Evolutionary conservation across 2,329 filamentous ascomycete species (phyloP), one percentile per base, ranked within the genome.

Genomic region (Ophiocordyceps camponoti-floridani): DNA sequence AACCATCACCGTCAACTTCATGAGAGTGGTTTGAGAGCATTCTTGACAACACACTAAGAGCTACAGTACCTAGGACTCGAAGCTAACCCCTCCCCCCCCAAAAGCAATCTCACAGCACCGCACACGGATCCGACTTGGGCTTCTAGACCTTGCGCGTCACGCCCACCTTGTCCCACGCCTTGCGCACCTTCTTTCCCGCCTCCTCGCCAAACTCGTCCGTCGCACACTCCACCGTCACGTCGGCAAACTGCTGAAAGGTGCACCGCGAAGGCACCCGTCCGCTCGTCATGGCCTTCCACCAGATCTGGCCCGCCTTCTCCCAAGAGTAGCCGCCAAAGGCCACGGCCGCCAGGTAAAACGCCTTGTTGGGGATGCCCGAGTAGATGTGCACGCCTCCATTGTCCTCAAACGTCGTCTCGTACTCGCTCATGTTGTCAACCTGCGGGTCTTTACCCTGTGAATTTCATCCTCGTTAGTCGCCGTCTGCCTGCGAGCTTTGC

Each of bases 331-430:
- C 72, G 13, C 70, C 71, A 49, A 75, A 65, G 2, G 58, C 62
- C 4, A 60, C 54, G 2, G 69, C 57, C 11, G 58, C 63, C 10
- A 72, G 63, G 50, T 72, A 72, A 49, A 77, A 77, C 2, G 72
- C 72, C 48, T 65, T 64, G 58, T 76, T 77, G 2, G 72, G 72
- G 41, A 77, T 75, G 6, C 72, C 72, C 6, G 70, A 74, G 56
- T 66, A 72, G 43, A 70, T 57, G 54, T 76, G 72, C 3, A 75
- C 70, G 30, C 72, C 73, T 8, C 69, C 68, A 41, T 70, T 67
- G 53, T 74, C 71, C 8, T 67, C 61, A 4, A 47, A 54, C 3
- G 57, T 66, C 1, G 51, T 50, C 41, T 57, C 55, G 53, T 63
- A 72, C 31, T 63, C 52, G 23, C 57, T 58, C 62, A 73, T 69